Evolutionary conservation across 768 basidiomycete genomes (phyloP).

Genomic region (Lanmaoa pseudosensibilis): DNA sequence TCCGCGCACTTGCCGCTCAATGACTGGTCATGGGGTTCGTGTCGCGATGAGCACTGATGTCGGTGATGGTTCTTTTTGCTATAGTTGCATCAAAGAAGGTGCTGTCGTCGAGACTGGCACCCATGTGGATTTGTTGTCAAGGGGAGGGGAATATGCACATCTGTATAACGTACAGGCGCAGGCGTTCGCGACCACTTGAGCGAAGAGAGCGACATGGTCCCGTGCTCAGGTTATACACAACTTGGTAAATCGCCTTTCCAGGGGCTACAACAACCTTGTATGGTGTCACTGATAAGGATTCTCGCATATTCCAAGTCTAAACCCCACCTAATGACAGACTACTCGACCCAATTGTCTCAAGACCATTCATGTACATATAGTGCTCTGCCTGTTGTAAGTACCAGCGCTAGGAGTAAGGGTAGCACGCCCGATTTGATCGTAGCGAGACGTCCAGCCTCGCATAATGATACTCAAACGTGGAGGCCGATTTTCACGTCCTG

Average conservation of each 20-base stretch:
- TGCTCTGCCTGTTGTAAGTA: too few relatives aligned
- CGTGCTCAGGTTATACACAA: background rate
- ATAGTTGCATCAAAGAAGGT: slow-evolving; percentile 37
- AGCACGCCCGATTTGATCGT: background rate
- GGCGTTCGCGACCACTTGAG: slow-evolving; percentile 22
- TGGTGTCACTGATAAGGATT: too few relatives aligned
- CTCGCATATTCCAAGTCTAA: too few relatives aligned
- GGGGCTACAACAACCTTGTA: too few relatives aligned
- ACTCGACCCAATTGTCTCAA: too few relatives aligned
- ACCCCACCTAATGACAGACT: too few relatives aligned
- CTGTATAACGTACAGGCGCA: slow-evolving; percentile 36
- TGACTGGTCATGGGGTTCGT: background rate
- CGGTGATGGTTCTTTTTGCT: background rate
- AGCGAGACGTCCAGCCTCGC: background rate
- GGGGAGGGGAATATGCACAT: slow-evolving; percentile 33
- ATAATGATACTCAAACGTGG: background rate
- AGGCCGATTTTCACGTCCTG: background rate
- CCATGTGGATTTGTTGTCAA: slow-evolving; percentile 32
- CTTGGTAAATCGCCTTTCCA: too few relatives aligned
- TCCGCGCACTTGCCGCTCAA: background rate
- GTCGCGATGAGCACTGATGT: background rate
- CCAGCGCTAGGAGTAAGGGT: too few relatives aligned
- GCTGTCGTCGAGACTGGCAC: slow-evolving; percentile 34
- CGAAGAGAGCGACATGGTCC: background rate
- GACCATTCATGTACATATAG: too few relatives aligned